These are phyloP conservation scores for Limnomonas spitsbergensis DNA, from an alignment of 139 green algal genomes.

Conservation along the genomic window DNA sequence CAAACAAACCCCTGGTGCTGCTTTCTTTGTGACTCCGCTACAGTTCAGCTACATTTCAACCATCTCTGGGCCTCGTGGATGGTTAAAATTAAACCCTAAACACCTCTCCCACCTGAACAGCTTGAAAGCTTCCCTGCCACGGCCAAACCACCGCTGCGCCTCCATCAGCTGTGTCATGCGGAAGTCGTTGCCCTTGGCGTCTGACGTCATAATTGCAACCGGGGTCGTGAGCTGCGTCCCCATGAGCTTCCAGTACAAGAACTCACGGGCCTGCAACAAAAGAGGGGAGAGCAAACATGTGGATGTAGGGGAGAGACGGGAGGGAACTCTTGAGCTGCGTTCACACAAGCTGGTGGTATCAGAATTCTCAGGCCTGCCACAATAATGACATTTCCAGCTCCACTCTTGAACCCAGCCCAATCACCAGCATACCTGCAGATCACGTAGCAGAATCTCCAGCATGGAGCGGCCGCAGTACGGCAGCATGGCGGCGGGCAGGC, in stretches of 20 bases:
- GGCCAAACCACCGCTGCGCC: slow-evolving; percentile 74
- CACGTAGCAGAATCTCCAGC: slow-evolving; percentile 85
- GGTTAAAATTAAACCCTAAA: no score
- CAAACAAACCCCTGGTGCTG: no score
- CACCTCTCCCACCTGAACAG: slow-evolving; percentile 61
- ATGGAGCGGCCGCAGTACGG: slow-evolving; percentile 89
- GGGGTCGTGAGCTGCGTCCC: slow-evolving; percentile 79
- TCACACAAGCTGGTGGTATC: no score
- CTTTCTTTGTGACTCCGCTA: no score
- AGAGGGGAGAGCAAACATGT: slow-evolving; percentile 12
- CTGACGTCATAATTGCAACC: slow-evolving; percentile 94
- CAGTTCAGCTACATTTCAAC: no score
- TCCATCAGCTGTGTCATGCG: slow-evolving; percentile 70
- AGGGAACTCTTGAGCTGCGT: no score
- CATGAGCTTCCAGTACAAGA: slow-evolving; percentile 86
- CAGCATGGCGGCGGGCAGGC: slow-evolving; percentile 89
- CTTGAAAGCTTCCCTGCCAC: slow-evolving; percentile 69
- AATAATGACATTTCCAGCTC: no score
- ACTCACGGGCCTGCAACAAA: slow-evolving; percentile 77
- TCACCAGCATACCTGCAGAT: slow-evolving; percentile 70
- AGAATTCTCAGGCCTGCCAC: no score
- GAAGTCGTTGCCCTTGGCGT: slow-evolving; percentile 93
- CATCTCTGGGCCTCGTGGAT: no score
- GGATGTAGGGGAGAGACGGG: no score
- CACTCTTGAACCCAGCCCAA: no score